Percentiles rank a stretch among this genome's conserved stretches.
Conservation (phyloP, 345 rosid genomes). For the Carallia brachiata region DNA sequence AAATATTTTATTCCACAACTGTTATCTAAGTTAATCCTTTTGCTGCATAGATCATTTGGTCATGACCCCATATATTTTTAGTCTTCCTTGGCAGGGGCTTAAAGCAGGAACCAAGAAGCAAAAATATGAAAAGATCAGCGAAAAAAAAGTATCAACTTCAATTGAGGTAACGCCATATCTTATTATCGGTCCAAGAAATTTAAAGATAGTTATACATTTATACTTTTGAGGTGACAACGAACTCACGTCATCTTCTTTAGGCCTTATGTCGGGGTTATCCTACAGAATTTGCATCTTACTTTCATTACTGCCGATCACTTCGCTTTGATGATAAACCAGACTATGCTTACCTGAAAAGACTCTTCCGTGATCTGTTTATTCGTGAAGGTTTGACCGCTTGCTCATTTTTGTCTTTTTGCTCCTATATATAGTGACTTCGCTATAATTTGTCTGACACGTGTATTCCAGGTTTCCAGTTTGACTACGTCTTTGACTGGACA, state of each 20-base stretch:
- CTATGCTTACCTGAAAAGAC: slow-evolving; percentile 82
- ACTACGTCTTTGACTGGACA: slow-evolving; percentile 92
- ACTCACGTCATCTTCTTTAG: slow-evolving; percentile 33
- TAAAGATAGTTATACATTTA: neutral
- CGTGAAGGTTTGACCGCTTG: slow-evolving; percentile 68
- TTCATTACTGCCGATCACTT: slow-evolving; percentile 84
- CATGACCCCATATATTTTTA: slow-evolving; percentile 28
- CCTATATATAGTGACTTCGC: neutral
- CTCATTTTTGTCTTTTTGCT: slow-evolving; percentile 7
- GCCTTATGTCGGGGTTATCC: slow-evolving; percentile 85
- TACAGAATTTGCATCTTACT: slow-evolving; percentile 84
- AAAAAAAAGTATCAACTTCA: slow-evolving; percentile 83
- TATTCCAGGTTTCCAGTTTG: slow-evolving; percentile 74
- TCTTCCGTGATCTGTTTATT: slow-evolving; percentile 84
- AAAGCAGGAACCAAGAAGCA: slow-evolving; percentile 91
- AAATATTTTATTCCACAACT: slow-evolving; percentile 13
- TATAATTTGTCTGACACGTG: slow-evolving; percentile 4
- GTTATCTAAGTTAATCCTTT: slow-evolving; percentile 1
- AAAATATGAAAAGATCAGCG: slow-evolving; percentile 88
- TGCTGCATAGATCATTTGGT: slow-evolving; percentile 14
- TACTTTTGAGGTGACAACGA: slow-evolving; percentile 15
- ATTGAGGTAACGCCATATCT: slow-evolving; percentile 57
- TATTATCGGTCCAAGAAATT: neutral
- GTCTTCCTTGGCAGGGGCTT: slow-evolving; percentile 97
- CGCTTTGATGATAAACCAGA: slow-evolving; percentile 92